Base-by-base conservation (phyloP, 129 eudicot species). In the Erigeron canadensis region DNA sequence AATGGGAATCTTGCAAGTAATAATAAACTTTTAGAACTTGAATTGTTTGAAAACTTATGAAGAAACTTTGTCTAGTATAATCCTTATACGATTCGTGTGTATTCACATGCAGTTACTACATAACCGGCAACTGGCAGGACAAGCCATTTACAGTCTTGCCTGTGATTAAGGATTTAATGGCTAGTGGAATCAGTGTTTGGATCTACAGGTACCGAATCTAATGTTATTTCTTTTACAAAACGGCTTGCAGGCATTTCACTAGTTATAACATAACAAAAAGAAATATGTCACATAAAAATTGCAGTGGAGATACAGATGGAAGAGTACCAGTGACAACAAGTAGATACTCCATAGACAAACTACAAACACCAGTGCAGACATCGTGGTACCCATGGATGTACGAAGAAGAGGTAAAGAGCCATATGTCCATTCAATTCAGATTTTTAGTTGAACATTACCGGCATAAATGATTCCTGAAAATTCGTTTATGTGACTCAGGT, bases 1-100 rank as follows among this genome's bases (percentile, higher is more conserved):
- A 72, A 10, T 88, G 91, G 96, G 39, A 12, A 9, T 54, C 70
- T 55, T 88, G 91, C 96, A 83, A 67, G 91, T 84, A 86, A 77
- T 60, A 69, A n/a, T 7, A 18, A 50, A 2, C 15, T n/a, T 50
- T 8, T 0, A 28, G 6, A 16, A 10, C 45, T 61, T 63, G 12
- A 45, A 57, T 8, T 5, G 7, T 8, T 9, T 6, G 42, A 38
- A 56, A 69, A 61, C 63, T 9, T 17, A 57, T 2, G 1, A 37
- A 60, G 42, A 40, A 7, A 69, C 48, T 39, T 38, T 18, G 58
- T 58, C 9, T 44, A 13, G 50, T 45, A 61, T 10, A 13, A 40
- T 42, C 21, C 57, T 40, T 17, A 41, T 9, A 43, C 45, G 28
- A 23, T 39, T 18, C 55, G 61, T 68, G 61, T 68, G 61, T 57